phyloP scores from a whole-genome alignment of 140 eudicot genomes.

The Senecio squalidus region DNA sequence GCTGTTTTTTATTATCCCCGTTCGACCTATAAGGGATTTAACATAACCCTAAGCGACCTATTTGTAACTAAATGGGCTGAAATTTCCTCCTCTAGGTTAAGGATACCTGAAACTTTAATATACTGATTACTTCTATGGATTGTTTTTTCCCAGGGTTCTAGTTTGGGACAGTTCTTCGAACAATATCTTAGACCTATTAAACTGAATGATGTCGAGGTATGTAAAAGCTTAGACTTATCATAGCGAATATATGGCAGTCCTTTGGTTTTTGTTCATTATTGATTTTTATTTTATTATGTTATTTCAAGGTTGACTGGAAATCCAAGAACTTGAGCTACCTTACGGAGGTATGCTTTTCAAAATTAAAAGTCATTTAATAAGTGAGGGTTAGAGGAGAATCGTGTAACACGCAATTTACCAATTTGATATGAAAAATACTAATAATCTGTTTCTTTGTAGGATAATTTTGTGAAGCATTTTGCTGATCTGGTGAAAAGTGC shows the following conservation, averaged over 20 bases:
- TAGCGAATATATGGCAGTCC: too few species aligned
- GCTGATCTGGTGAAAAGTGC: constrained; percentile 66
- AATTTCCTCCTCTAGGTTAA: too few species aligned
- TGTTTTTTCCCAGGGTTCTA: constrained; percentile 67
- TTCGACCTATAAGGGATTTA: too few species aligned
- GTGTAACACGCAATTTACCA: too few species aligned
- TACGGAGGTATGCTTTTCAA: constrained; percentile 59
- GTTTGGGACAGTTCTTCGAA: constrained; percentile 85
- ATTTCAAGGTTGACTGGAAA: constrained; percentile 79
- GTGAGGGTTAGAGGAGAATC: background rate
- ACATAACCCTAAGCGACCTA: too few species aligned
- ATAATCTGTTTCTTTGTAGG: constrained; percentile 32
- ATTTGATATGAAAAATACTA: constrained; percentile 10
- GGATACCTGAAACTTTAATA: too few species aligned
- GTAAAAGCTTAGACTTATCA: constrained; percentile 5
- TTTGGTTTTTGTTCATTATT: constrained; percentile 3
- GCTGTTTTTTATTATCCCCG: too few species aligned
- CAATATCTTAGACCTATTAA: constrained; percentile 88
- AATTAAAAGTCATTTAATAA: background rate
- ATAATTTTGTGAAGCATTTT: constrained; percentile 63
- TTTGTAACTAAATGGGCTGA: too few species aligned
- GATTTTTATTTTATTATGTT: constrained; percentile 13
- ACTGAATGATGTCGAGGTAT: constrained; percentile 77
- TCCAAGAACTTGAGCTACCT: constrained; percentile 89
- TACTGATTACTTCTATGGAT: background rate